Base-by-base conservation (phyloP, 176 grass and related monocot species). In the Oryza punctata region DNA sequence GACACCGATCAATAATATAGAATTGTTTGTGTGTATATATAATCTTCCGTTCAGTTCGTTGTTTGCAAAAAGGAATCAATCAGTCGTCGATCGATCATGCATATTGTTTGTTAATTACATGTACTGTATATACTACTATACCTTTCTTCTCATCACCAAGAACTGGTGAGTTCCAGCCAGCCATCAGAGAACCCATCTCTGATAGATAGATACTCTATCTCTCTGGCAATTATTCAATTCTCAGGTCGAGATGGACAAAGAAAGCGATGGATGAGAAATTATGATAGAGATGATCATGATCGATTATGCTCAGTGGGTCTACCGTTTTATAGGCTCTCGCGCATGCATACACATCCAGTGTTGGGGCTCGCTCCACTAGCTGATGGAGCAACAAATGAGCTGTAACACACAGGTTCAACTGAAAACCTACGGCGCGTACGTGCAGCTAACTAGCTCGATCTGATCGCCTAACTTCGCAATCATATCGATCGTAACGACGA, bases 161-260 rank as follows among this genome's bases (percentile, higher is more conserved):
- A 71, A 88, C 68, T 1, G 72, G 69, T 15, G 96, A 90, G 70
- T 82, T 89, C 96, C 96, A 98, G 54, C 96, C 96, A 40, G 93
- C 82, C 93, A 93, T 95, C 23, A 98, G 93, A 68, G 96, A 98
- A 11, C 96, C 96, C 96, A 98, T 98, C 11, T 87, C 68, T 47
- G 57, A 21, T 59, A 59, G 35, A 35, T 35, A 35, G 1, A 35
- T 35, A 1, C 5, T 35, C 0, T 6, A 35, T 35, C 5, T 1
- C 18, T 21, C 52, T n/a, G 52, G 6, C 52, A n/a, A 6, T 0
- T 5, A 61, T 24, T 0, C 21, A 10, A 3, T 23, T 61, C 5
- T 13, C 14, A 49, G 0, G 16, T 9, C 57, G 15, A 61, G 21
- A 61, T 61, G 21, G 57, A 32, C 30, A 32, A 61, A 59, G 57